A percentile compares a stretch with the other conserved stretches of the same genome.
Evolutionary conservation across 2,329 filamentous ascomycete species (phyloP).

Genomic region (Colletotrichum sp.): DNA sequence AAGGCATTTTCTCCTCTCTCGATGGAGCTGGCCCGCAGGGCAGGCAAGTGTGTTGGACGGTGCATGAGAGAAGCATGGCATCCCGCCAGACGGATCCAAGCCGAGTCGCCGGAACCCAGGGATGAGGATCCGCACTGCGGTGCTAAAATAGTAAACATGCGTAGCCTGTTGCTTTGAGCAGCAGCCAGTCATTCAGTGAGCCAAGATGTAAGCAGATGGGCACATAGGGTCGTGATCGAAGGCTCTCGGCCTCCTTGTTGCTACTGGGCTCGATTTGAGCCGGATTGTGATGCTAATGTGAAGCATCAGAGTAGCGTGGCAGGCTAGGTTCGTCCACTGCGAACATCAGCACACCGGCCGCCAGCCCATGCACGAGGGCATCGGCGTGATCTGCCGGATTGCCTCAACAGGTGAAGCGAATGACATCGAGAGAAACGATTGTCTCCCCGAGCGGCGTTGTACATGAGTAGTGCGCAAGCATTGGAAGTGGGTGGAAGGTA

Average conservation of each 20-base stretch:
- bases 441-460: neutral
- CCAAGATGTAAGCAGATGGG: neutral
- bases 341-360: neutral
- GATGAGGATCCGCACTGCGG: neutral
- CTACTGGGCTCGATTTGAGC: neutral
- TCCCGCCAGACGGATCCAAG: conserved; percentile 4
- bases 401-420: neutral
- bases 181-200: neutral
- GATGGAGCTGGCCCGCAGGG: neutral
- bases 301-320: neutral
- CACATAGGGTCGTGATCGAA: neutral
- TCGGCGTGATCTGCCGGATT: neutral
- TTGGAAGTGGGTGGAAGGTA: neutral
- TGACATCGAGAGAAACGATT: neutral
- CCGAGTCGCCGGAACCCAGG: neutral
- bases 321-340: conserved; percentile 11
- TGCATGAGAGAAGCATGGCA: neutral
- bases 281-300: neutral
- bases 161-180: neutral
- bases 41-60: neutral
- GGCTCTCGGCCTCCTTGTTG: neutral
- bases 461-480: neutral
- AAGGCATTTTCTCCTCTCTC: neutral
- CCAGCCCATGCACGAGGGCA: neutral
- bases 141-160: neutral